phyloP scores from a whole-genome alignment of 495 filamentous ascomycete species.

The Cetradonia linearis region DNA sequence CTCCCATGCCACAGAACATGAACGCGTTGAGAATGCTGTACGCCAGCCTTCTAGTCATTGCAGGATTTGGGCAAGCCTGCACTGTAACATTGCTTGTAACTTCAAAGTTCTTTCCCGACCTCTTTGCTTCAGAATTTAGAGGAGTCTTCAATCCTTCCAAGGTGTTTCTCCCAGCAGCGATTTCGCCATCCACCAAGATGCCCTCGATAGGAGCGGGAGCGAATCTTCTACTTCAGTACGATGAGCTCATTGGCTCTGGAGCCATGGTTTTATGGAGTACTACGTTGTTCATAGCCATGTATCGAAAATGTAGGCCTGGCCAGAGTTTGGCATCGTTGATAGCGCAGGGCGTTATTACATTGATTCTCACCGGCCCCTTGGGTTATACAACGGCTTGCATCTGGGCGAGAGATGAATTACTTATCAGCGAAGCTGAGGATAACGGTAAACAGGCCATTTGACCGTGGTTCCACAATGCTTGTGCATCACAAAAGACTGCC shows the following conservation, averaged over 20 bases:
- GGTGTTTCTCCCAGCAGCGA: slow-evolving; percentile 35
- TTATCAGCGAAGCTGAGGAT: slow-evolving; percentile 5
- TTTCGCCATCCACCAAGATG: slow-evolving; percentile 31
- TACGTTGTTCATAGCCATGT: slow-evolving; percentile 33
- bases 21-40: slow-evolving; percentile 42
- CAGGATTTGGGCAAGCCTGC: slow-evolving; percentile 40
- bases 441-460: slow-evolving; percentile 1
- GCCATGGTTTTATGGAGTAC: slow-evolving; percentile 47
- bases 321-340: slow-evolving; percentile 28
- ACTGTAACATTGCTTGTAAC: slow-evolving; percentile 38
- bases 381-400: slow-evolving; percentile 40
- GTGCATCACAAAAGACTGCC: background rate
- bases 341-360: slow-evolving; percentile 34
- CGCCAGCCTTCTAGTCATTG: slow-evolving; percentile 40
- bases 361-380: slow-evolving; percentile 39
- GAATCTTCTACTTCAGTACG: slow-evolving; percentile 48
- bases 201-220: slow-evolving; percentile 39
- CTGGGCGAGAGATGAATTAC: slow-evolving; percentile 46
- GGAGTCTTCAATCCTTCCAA: slow-evolving; percentile 32
- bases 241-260: slow-evolving; percentile 43
- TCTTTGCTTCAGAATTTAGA: slow-evolving; percentile 31
- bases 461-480: background rate
- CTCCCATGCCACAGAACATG: slow-evolving; percentile 28
- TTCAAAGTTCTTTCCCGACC: slow-evolving; percentile 29
- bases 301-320: slow-evolving; percentile 31